phyloP scores from a whole-genome alignment of 208 protist species.

The Tritrichomonas musculus region DNA sequence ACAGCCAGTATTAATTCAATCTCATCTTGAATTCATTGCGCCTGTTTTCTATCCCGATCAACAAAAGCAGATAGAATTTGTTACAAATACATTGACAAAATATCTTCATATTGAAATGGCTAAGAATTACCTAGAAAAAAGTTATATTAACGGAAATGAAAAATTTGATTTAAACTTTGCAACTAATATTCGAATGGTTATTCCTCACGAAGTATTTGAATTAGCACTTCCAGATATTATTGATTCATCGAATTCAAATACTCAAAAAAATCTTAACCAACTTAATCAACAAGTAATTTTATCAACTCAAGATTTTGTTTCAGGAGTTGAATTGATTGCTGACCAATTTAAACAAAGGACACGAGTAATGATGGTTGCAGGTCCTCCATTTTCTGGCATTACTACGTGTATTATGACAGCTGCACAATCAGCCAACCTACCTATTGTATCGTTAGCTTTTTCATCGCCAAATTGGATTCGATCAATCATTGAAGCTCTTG shows the following conservation, averaged over 20 bases:
- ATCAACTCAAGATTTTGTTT: neutral
- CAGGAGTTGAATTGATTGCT: neutral
- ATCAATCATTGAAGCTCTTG: neutral
- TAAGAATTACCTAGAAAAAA: neutral
- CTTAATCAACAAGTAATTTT: neutral
- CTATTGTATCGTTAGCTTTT: neutral
- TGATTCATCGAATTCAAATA: no score
- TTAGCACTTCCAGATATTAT: neutral
- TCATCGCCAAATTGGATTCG: neutral
- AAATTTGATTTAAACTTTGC: neutral
- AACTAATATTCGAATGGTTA: neutral
- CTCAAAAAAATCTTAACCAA: no score
- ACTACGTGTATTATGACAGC: neutral
- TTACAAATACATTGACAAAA: neutral
- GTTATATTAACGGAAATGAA: neutral
- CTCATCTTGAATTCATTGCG: neutral
- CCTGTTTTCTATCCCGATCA: neutral
- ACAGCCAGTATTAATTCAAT: neutral
- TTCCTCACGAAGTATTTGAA: neutral
- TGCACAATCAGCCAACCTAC: neutral
- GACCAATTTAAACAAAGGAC: neutral
- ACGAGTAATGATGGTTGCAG: neutral
- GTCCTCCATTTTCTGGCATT: neutral
- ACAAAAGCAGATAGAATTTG: neutral
- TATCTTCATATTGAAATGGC: neutral